Conservation (phyloP, 371 early-diverging fungal genomes). For the Gilbertella persicaria region DNA sequence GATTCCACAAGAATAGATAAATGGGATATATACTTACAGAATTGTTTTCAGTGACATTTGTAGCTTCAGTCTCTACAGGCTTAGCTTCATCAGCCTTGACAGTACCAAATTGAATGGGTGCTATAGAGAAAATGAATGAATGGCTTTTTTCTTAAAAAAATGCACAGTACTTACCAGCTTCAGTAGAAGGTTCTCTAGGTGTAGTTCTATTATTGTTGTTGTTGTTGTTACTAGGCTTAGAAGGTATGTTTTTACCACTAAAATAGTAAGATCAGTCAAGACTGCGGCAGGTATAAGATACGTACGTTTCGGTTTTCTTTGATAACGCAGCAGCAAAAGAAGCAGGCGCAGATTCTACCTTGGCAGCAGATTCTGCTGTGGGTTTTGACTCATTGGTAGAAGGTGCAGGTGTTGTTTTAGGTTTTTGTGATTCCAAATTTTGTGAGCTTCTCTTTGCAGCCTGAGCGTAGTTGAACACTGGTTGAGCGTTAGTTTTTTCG, state of each 20-base stretch:
- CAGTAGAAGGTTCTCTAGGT: slow-evolving; percentile 36
- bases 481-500: slow-evolving; percentile 36
- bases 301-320: slow-evolving; percentile 8
- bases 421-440: slow-evolving; percentile 23
- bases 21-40: slow-evolving; percentile 23
- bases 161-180: too few species aligned
- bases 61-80: slow-evolving; percentile 38
- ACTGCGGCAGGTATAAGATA: slow-evolving; percentile 4
- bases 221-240: too few species aligned
- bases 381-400: slow-evolving; percentile 15
- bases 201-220: slow-evolving; percentile 23
- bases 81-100: slow-evolving; percentile 32
- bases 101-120: slow-evolving; percentile 52
- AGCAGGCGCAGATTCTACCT: slow-evolving; percentile 26
- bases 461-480: slow-evolving; percentile 50
- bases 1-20: not conserved
- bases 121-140: slow-evolving; percentile 3
- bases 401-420: slow-evolving; percentile 14
- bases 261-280: too few species aligned
- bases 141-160: too few species aligned
- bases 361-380: slow-evolving; percentile 15
- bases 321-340: slow-evolving; percentile 37
- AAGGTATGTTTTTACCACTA: too few species aligned
- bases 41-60: slow-evolving; percentile 32
- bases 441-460: slow-evolving; percentile 45